Evolutionary conservation across 306 rosid genomes (phyloP).

Genomic region (Castanospermum australe): DNA sequence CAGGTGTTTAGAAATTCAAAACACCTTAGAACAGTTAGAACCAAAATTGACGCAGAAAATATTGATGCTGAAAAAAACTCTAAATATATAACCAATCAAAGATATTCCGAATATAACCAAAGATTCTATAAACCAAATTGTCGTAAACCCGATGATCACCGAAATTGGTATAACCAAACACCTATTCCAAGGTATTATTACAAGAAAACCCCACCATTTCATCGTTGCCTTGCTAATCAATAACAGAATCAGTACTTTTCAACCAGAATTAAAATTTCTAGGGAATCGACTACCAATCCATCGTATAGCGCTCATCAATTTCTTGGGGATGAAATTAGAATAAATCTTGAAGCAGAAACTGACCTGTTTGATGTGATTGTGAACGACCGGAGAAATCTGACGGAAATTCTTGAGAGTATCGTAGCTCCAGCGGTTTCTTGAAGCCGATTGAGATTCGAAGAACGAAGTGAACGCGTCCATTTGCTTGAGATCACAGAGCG

Average conservation of each 20-base stretch:
- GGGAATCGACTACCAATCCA: too few species aligned
- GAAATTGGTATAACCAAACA: neutral
- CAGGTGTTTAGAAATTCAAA: neutral
- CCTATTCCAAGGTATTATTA: neutral
- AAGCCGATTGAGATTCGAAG: slow-evolving; percentile 56
- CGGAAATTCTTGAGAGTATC: slow-evolving; percentile 77
- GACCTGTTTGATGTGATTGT: slow-evolving; percentile 71
- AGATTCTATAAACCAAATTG: neutral
- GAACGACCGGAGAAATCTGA: slow-evolving; percentile 74
- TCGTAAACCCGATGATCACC: neutral
- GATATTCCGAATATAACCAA: neutral
- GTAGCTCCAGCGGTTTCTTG: slow-evolving; percentile 60
- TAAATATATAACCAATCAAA: too few species aligned
- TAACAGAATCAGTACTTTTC: too few species aligned
- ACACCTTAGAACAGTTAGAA: neutral
- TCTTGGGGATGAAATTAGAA: too few species aligned
- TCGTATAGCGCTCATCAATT: too few species aligned
- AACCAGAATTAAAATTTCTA: neutral
- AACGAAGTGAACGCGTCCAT: slow-evolving; percentile 72
- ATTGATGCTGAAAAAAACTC: too few species aligned
- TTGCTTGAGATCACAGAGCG: neutral
- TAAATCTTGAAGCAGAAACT: neutral
- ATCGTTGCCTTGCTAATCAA: neutral
- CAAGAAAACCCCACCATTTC: neutral
- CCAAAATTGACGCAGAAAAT: neutral